Evolutionary conservation across 2,329 filamentous ascomycete species (phyloP), one percentile per base, ranked within the genome.

Genomic region (Aspergillus brunneoviolaceus): DNA sequence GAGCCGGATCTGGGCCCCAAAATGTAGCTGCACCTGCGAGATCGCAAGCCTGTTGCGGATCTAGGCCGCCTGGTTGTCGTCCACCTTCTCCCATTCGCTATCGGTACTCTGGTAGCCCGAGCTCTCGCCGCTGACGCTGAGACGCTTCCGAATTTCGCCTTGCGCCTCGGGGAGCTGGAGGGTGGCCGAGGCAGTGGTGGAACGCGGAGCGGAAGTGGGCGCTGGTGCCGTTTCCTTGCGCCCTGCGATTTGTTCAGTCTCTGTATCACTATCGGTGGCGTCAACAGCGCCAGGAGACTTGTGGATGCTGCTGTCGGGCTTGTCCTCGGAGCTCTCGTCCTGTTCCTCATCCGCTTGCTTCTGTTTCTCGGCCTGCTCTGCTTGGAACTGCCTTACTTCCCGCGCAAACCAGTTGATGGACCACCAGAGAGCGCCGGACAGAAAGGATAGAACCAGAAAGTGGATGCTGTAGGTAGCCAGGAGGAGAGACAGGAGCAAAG

Each of bases 81-180:
- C 92, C 4, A 98, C 89, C 81, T 95, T 96, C 81, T 97, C 94
- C 94, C 94, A 98, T 78, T 98, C 94, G 71, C 94, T 94, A 79
- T 98, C 94, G 4, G 93, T 97, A 77, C 92, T 94, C 63, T 82
- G 70, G 64, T 85, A 83, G 11, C 82, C 83, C n/a, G 78, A 80
- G 56, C 72, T 81, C 56, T 82, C 81, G 58, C 81, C 81, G 11
- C 78, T 75, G 58, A 77, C 68, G 63, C 73, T 79, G 68, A 70
- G 75, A 60, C 79, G 75, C 71, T 80, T 81, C 72, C 77, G 78
- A 63, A 81, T 33, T 50, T 76, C 77, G 33, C 66, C 67, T 31
- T 63, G 61, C 54, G 69, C 74, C 16, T 69, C 70, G 50, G 82
- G 79, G 54, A 80, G 80, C 76, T 84, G 86, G 65, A 86, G 71